phyloP scores from a whole-genome alignment of 495 filamentous ascomycete genomes.

The Podospora comata region DNA sequence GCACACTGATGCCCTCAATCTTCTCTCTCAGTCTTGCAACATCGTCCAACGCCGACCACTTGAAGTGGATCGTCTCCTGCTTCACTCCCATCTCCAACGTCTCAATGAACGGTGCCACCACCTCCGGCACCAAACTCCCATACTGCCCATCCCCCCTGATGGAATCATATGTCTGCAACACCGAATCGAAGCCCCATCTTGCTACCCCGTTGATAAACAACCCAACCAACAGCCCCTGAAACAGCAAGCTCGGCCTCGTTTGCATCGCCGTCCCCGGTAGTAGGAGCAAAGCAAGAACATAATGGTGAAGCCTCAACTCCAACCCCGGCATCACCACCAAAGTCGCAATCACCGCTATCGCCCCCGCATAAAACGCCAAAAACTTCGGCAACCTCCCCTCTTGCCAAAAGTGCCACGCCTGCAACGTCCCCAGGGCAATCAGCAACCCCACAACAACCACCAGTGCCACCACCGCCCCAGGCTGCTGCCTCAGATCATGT shows the following conservation, averaged over 20 bases:
- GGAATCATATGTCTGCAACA: conserved; percentile 77
- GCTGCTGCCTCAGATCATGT: conserved; percentile 71
- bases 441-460: conserved; percentile 63
- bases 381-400: conserved; percentile 67
- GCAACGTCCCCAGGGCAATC: conserved; percentile 56
- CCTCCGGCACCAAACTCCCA: conserved; percentile 63
- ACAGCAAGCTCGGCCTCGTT: conserved; percentile 71
- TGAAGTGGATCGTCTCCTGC: conserved; percentile 45
- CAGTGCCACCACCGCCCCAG: conserved; percentile 70
- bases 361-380: conserved; percentile 65
- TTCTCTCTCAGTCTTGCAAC: neutral
- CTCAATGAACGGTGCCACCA: conserved; percentile 50
- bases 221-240: conserved; percentile 81
- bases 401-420: conserved; percentile 71
- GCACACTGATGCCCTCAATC: conserved; percentile 26
- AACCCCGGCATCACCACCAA: conserved; percentile 73
- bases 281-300: conserved; percentile 78
- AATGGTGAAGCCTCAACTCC: conserved; percentile 90
- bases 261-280: conserved; percentile 83
- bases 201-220: conserved; percentile 91
- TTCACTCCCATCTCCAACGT: conserved; percentile 6
- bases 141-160: conserved; percentile 68
- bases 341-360: conserved; percentile 57
- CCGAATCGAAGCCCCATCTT: conserved; percentile 85
- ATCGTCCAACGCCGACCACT: conserved; percentile 43